phyloP scores from a whole-genome alignment of 2,329 filamentous ascomycete species.

The Trichophyton equinum region DNA sequence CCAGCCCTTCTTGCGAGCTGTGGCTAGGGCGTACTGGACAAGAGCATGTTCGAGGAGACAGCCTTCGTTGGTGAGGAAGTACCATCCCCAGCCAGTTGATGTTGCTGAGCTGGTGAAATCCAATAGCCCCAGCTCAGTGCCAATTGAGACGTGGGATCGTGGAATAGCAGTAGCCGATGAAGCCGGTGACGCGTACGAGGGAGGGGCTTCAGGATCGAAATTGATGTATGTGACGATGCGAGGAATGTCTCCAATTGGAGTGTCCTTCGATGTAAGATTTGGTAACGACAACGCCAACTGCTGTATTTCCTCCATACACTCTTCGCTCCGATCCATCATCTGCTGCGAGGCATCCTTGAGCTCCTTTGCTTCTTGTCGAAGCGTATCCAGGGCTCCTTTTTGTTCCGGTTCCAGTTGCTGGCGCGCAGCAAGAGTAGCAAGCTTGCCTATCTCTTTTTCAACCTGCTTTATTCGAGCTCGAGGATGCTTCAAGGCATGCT shows the following conservation, averaged over 20 bases:
- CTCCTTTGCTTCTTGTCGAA: constrained; percentile 27
- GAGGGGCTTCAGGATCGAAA: constrained; percentile 42
- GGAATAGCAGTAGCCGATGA: constrained; percentile 16
- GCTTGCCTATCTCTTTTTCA: constrained; percentile 30
- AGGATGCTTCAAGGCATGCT: constrained; percentile 29
- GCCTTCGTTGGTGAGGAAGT: constrained; percentile 84
- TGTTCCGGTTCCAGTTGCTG: background rate
- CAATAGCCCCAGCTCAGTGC: constrained; percentile 70
- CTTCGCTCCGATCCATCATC: constrained; percentile 22
- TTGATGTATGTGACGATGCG: constrained; percentile 67
- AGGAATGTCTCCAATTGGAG: constrained; percentile 57
- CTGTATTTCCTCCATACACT: constrained; percentile 50
- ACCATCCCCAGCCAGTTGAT: constrained; percentile 95
- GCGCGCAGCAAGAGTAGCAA: constrained; percentile 17
- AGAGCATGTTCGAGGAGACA: constrained; percentile 92
- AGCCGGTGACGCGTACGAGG: constrained; percentile 20
- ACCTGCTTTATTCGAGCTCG: constrained; percentile 34
- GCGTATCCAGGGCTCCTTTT: constrained; percentile 17
- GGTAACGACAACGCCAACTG: constrained; percentile 65
- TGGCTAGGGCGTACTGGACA: constrained; percentile 67
- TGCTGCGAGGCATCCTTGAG: constrained; percentile 27
- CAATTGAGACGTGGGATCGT: constrained; percentile 77
- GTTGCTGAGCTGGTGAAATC: constrained; percentile 73
- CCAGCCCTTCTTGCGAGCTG: constrained; percentile 65
- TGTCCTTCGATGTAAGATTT: constrained; percentile 67